Evolutionary conservation across 1,139 yeast genomes (phyloP).

Genomic region (Candida gigantensis): DNA sequence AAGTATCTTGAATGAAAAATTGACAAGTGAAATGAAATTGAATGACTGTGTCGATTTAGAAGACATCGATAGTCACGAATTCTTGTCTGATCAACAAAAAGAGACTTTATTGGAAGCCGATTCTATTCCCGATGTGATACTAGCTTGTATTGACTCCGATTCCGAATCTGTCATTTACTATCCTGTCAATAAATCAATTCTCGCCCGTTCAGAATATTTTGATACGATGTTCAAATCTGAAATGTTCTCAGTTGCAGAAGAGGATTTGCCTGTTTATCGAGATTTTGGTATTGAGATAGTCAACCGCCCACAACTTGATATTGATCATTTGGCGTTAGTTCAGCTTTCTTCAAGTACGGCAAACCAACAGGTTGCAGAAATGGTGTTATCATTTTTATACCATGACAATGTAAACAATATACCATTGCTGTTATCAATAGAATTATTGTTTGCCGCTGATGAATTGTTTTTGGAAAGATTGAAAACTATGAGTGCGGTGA

Average conservation of each 20-base stretch:
- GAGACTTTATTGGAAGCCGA: slow-evolving; percentile 22
- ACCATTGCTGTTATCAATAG: slow-evolving; percentile 52
- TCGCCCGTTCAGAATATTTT: slow-evolving; percentile 64
- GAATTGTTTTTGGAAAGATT: slow-evolving; percentile 61
- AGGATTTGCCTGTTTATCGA: slow-evolving; percentile 20
- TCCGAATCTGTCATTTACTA: slow-evolving; percentile 37
- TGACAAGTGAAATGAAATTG: slow-evolving; percentile 14
- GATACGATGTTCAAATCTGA: slow-evolving; percentile 62
- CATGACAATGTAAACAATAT: slow-evolving; percentile 56
- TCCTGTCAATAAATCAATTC: slow-evolving; percentile 65
- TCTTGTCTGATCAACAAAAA: slow-evolving; percentile 20
- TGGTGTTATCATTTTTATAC: slow-evolving; percentile 58
- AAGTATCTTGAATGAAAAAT: slow-evolving; percentile 33
- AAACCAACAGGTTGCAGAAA: slow-evolving; percentile 46
- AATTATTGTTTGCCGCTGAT: slow-evolving; percentile 61
- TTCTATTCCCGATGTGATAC: slow-evolving; percentile 51
- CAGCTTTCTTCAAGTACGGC: slow-evolving; percentile 29
- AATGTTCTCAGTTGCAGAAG: slow-evolving; percentile 24
- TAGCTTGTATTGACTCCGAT: slow-evolving; percentile 38
- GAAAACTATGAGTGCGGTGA: slow-evolving; percentile 65
- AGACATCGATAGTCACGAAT: slow-evolving; percentile 27
- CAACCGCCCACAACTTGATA: slow-evolving; percentile 23
- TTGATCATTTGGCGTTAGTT: slow-evolving; percentile 30
- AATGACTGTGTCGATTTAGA: slow-evolving; percentile 30
- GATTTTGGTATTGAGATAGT: slow-evolving; percentile 17